Evolutionary conservation across 176 grass and related monocot genomes (phyloP), one percentile per base, ranked within the genome.

Genomic region (Urochloa ruziziensis): DNA sequence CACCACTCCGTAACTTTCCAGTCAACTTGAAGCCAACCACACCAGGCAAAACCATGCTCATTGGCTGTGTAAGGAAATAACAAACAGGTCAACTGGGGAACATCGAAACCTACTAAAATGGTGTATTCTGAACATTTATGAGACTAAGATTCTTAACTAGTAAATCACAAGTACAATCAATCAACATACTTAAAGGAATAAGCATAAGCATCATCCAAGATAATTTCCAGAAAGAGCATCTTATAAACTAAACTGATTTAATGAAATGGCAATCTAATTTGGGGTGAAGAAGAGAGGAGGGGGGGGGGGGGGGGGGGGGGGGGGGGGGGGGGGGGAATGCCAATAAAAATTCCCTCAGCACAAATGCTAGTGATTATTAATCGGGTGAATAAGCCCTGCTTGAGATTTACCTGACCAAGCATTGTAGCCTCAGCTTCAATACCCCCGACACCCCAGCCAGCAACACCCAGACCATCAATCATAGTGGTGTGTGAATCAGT

Each of bases 11-110:
- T 73, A 97, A 79, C 68, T 93, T 93, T 52, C 95, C 95, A 59
- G 79, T 81, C 60, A 97, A 75, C 60, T 94, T 91, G 74, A 97
- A 94, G 42, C 95, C 95, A 82, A 97, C 90, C 8, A 97, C 95
- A 67, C 95, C 95, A 36, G 92, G 95, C 69, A 97, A 89, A 75
- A 97, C 95, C 95, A 97, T 97, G 86, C 95, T 97, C 95, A 97
- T 97, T 37, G 95, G 92, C 92, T 97, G 88, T 83, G 74, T 42
- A 78, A 73, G 42, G 69, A 10, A 89, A 75, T 37, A 75, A 65
- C 15, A 43, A 56, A 74, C 39, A 71, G 57, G 46, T 57, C 58
- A 92, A 51, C 1, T 35, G 7, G 27, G 62, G 30, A 49, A 62
- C 21, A 67, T 60, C 36, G 66, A 80, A 74, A 30, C 8, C 49